Evolutionary conservation across 2,329 filamentous ascomycete genomes (phyloP).

Genomic region (Aquanectria penicillioides): DNA sequence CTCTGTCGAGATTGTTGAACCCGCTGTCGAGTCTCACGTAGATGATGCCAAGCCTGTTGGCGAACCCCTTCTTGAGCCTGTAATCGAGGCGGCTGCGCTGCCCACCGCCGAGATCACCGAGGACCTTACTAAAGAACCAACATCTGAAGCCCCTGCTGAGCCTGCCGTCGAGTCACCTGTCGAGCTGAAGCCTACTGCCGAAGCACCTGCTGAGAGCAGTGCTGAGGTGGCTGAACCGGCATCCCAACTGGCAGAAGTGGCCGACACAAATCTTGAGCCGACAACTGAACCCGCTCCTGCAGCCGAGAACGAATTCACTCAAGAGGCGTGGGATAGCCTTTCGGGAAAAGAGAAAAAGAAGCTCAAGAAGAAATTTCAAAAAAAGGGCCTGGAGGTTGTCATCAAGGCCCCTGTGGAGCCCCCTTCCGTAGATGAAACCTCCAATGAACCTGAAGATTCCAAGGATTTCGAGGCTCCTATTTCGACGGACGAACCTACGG

Average conservation of each 20-base stretch:
- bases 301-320: conserved; percentile 35
- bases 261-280: not conserved
- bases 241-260: too few relatives aligned
- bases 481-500: conserved; percentile 5
- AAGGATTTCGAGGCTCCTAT: not conserved
- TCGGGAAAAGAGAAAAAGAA: conserved; percentile 36
- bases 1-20: too few relatives aligned
- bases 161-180: too few relatives aligned
- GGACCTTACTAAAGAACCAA: too few relatives aligned
- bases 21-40: too few relatives aligned
- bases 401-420: conserved; percentile 28
- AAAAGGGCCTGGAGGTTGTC: conserved; percentile 19
- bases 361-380: conserved; percentile 35
- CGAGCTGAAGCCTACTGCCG: too few relatives aligned
- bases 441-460: not conserved
- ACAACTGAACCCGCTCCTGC: not conserved
- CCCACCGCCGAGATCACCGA: too few relatives aligned
- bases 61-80: not conserved
- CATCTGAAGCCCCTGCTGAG: too few relatives aligned
- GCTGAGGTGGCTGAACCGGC: too few relatives aligned
- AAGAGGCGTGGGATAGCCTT: conserved; percentile 33
- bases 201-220: too few relatives aligned
- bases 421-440: not conserved
- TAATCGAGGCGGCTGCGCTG: too few relatives aligned
- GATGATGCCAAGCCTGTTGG: too few relatives aligned